Percentiles rank a stretch among this genome's conserved stretches.
Conservation (phyloP, 805 yeast genomes). For the Cyberlindnera nakhonratchasimensis region DNA sequence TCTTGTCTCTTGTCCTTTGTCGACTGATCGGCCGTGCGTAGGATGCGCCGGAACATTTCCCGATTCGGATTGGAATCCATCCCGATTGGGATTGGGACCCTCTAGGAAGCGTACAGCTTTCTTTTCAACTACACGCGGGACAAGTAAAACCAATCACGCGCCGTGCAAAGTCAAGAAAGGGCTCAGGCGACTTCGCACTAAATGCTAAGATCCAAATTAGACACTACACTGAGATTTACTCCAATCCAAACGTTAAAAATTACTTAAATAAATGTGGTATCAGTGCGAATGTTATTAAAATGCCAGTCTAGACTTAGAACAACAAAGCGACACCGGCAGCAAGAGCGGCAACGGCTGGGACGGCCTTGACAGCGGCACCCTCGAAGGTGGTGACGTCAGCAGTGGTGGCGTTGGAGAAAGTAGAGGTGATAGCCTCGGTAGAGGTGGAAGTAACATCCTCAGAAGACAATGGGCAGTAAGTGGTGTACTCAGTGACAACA, state of each 20-base stretch:
- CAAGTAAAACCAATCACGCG: no score
- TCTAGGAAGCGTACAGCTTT: no score
- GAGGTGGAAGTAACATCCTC: conserved; percentile 17
- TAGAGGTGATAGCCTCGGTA: conserved; percentile 2
- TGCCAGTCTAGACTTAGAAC: conserved; percentile 34
- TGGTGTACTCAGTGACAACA: conserved; percentile 26
- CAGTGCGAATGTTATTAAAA: conserved; percentile 4
- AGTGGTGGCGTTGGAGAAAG: conserved; percentile 18
- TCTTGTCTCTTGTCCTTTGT: no score
- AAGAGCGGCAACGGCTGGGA: conserved; percentile 47
- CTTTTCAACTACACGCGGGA: no score
- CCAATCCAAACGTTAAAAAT: conserved; percentile 15
- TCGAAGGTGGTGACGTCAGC: conserved; percentile 32
- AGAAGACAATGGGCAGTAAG: conserved; percentile 25
- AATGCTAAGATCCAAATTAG: no score
- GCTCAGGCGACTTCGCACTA: no score
- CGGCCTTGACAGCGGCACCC: conserved; percentile 44
- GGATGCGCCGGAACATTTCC: no score
- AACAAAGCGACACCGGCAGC: conserved; percentile 49
- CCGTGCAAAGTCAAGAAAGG: no score
- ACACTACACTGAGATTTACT: conserved; percentile 2
- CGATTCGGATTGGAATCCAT: no score
- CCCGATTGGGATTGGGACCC: no score
- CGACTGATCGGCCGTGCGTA: no score
- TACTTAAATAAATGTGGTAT: conserved; percentile 20